Evolutionary conservation across 2,329 filamentous ascomycete genomes (phyloP).

Genomic region (Alternaria infectoria): DNA sequence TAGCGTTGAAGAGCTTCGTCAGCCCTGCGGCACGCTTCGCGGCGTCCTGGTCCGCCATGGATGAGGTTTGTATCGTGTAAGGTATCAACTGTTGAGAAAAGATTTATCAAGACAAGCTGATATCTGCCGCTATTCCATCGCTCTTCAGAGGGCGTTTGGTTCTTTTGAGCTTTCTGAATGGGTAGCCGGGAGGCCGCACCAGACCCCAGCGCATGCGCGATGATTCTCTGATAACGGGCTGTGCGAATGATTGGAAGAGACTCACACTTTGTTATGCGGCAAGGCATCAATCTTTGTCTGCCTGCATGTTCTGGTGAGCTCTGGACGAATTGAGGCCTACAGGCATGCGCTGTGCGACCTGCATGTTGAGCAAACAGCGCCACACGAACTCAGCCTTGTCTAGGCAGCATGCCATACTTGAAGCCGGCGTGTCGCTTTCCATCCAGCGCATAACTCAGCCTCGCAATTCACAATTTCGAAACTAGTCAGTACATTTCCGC

Average conservation of each 20-base stretch:
- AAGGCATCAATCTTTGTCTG: constrained; percentile 13
- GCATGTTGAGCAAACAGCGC: constrained; percentile 23
- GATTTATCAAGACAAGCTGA: not conserved
- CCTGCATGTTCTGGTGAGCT: constrained; percentile 22
- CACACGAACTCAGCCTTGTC: constrained; percentile 35
- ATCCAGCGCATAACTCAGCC: not conserved
- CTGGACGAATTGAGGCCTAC: constrained; percentile 20
- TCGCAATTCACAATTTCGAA: not conserved
- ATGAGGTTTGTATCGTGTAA: not conserved
- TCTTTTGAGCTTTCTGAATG: not conserved
- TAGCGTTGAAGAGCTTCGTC: constrained; percentile 48
- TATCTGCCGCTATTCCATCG: not conserved
- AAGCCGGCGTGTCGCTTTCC: not conserved
- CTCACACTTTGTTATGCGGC: constrained; percentile 15
- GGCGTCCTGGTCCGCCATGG: constrained; percentile 27
- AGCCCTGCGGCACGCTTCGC: constrained; percentile 40
- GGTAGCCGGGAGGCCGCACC: constrained; percentile 4
- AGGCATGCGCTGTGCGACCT: constrained; percentile 26
- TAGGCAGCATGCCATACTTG: constrained; percentile 21
- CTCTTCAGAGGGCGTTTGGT: not conserved
- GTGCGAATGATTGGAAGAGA: constrained; percentile 36
- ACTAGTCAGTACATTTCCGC: not conserved
- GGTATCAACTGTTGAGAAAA: not conserved
- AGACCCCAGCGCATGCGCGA: constrained; percentile 11
- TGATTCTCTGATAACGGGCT: constrained; percentile 15